Conservation (phyloP, 2,329 filamentous ascomycete genomes). For the Periconia sp. region DNA sequence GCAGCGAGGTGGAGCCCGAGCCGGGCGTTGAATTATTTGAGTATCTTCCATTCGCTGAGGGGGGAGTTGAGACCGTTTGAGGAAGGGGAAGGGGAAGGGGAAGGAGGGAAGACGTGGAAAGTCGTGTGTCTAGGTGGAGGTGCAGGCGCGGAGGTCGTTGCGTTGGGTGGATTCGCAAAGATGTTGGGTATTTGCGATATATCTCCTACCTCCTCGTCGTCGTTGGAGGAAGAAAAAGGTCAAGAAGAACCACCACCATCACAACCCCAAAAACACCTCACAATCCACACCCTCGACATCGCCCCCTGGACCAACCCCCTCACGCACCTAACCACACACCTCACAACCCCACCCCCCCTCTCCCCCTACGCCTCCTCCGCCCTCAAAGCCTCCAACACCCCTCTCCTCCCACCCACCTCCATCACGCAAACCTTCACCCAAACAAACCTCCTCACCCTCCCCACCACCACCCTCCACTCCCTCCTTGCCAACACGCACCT, state of each 20-base stretch:
- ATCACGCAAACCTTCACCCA: slow-evolving; percentile 50
- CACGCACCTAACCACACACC: slow-evolving; percentile 56
- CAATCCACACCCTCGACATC: slow-evolving; percentile 73
- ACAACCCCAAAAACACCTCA: no score
- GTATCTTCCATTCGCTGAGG: slow-evolving; percentile 51
- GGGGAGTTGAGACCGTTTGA: slow-evolving; percentile 10
- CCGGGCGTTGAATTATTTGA: slow-evolving; percentile 78
- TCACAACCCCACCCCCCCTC: slow-evolving; percentile 54
- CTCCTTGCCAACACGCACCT: slow-evolving; percentile 47
- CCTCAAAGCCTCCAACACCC: slow-evolving; percentile 44
- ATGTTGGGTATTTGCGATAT: slow-evolving; percentile 14
- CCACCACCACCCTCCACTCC: slow-evolving; percentile 38
- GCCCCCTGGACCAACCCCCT: slow-evolving; percentile 74
- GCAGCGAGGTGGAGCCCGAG: slow-evolving; percentile 89
- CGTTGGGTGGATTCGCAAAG: slow-evolving; percentile 58
- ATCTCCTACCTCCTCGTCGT: no score
- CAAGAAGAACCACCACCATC: neutral
- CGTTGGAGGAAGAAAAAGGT: slow-evolving; percentile 2
- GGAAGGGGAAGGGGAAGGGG: neutral
- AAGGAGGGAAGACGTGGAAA: slow-evolving; percentile 25
- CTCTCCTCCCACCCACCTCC: slow-evolving; percentile 34
- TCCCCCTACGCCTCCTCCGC: slow-evolving; percentile 53
- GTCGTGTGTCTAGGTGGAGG: slow-evolving; percentile 65
- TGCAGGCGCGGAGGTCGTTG: slow-evolving; percentile 67
- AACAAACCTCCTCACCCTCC: slow-evolving; percentile 52